Evolutionary conservation across 2,329 filamentous ascomycete species (phyloP), one percentile per base, ranked within the genome.

Genomic region (Alternaria sp.): DNA sequence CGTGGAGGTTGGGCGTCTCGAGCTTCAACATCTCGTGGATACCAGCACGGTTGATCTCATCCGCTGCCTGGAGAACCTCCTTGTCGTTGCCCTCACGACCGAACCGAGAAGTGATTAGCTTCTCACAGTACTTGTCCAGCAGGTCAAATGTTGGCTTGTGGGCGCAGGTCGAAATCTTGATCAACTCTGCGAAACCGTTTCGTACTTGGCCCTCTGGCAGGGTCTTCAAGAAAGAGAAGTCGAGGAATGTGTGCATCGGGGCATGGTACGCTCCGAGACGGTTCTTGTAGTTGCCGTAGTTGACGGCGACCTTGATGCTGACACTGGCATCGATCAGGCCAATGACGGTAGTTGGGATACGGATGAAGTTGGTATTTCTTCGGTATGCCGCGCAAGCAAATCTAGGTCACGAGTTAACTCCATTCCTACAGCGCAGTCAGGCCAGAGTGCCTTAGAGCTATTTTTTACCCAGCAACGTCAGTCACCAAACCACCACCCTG

Each of bases 251-350:
- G 74, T 90, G 88, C 51, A 88, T 84, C 0, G 90, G 90, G 0
- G 90, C 90, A 72, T 92, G 90, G 75, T 92, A 92, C 5, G 90
- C 90, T 26, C 90, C 90, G 0, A 92, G 85, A 12, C 89, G 85
- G 80, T 92, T 92, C 84, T 92, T 92, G 83, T 92, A 91, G 77
- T 89, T 88, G 75, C 89, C 89, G 72, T 92, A 92, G 82, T 92
- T 92, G 72, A 92, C 90, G 12, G 89, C 90, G n/a, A 92, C 90
- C 76, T 92, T 92, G 83, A 92, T 92, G 37, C 88, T 90, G 55
- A 92, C 90, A 18, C 89, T 91, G 4, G 90, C 90, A 73, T 93
- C 90, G 64, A 92, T 92, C 51, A 93, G 83, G 10, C 90, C 90
- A 73, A 93, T 92, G 66, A 92, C 88, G 1, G 90, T 92, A 0